Evolutionary conservation across 805 yeast species (phyloP).

Genomic region (Zygotorulaspora danielsina): DNA sequence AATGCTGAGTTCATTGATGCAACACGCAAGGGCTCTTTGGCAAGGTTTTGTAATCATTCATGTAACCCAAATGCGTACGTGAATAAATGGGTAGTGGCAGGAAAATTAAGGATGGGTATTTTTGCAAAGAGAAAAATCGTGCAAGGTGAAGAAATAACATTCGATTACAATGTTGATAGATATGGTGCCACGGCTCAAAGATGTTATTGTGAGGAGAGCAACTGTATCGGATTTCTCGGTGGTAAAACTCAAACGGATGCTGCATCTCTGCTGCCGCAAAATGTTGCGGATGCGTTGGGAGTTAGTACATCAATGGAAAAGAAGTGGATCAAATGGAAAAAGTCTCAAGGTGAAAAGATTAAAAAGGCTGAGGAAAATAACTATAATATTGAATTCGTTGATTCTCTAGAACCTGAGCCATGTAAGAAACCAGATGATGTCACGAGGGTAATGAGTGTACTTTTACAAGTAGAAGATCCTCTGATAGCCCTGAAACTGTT

Average conservation of each 20-base stretch:
- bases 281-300: conserved; percentile 80
- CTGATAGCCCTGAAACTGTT: conserved; percentile 62
- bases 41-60: conserved; percentile 91
- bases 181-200: conserved; percentile 94
- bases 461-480: conserved; percentile 70
- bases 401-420: conserved; percentile 50
- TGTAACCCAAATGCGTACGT: conserved; percentile 93
- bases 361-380: conserved; percentile 46
- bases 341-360: conserved; percentile 42
- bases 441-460: conserved; percentile 71
- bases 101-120: conserved; percentile 87
- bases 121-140: conserved; percentile 73
- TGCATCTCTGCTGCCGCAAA: conserved; percentile 76
- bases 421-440: conserved; percentile 52
- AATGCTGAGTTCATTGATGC: conserved; percentile 94
- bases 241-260: conserved; percentile 97
- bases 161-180: conserved; percentile 83
- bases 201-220: conserved; percentile 89
- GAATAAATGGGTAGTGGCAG: conserved; percentile 96
- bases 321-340: conserved; percentile 63
- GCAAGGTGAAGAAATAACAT: conserved; percentile 83
- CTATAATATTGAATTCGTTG: conserved; percentile 62
- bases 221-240: conserved; percentile 90
- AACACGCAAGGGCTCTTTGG: conserved; percentile 80
- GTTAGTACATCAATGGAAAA: conserved; percentile 64